Base-by-base conservation (phyloP, 345 rosid genomes). In the Dipteronia dyeriana region DNA sequence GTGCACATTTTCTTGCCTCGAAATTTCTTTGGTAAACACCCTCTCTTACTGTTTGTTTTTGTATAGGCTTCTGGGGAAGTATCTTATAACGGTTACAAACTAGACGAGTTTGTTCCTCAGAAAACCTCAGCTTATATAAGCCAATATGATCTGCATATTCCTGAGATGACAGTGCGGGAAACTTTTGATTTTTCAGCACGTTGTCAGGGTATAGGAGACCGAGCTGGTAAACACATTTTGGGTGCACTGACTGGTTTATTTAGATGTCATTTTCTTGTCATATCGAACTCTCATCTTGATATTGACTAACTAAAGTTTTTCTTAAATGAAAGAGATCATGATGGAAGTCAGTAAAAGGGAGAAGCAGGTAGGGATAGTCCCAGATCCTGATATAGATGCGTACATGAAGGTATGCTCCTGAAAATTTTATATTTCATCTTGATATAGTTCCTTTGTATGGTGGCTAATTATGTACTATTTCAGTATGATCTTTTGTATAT, bases 151-250 rank as follows among this genome's bases (percentile, higher is more conserved):
- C 68, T 82, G 23, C 84, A 84, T 67, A 84, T 84, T 57, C 83
- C 87, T 3, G 87, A 84, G 17, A 79, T 81, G 79, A 84, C 87
- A 22, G 87, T 81, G 11, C 81, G 87, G 66, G 87, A 84, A 70
- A 74, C 79, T 9, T 62, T 81, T 59, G 87, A 84, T 51, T 84
- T 84, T 64, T 84, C 84, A 34, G 83, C 84, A 13, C 72, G 80
- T 23, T 84, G 82, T 69, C 83, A 84, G 79, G 87, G 87, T 39
- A 60, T 49, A 16, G 84, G 83, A 65, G 73, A 65, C 31, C 71
- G 87, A 75, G 81, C 87, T 59, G 83, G 87, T 84, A 69, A 84
- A 75, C 49, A 45, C 13, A 25, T 61, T 9, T 11, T 29, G 11
- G 16, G 9, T 17, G 66, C 59, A 53, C 23, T 34, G 17, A 25